Evolutionary conservation across 2,329 filamentous ascomycete species (phyloP).

Genomic region (Fonsecaea multimorphosa): DNA sequence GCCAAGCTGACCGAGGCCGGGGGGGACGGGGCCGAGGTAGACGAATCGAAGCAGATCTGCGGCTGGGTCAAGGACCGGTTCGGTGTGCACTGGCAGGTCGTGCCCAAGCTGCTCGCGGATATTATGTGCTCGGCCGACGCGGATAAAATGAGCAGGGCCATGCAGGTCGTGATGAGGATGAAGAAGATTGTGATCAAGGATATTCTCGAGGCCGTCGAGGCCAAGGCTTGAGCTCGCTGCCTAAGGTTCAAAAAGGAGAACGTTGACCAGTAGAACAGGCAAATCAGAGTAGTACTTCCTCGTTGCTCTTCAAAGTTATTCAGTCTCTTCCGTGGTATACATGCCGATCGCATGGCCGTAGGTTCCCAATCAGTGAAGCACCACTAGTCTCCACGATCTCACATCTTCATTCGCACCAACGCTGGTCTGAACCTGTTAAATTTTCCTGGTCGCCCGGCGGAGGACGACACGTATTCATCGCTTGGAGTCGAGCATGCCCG

Average conservation of each 20-base stretch:
- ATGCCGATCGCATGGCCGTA: not conserved
- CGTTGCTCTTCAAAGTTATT: not conserved
- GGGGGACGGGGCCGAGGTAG: slow-evolving; percentile 43
- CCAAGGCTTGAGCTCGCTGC: slow-evolving; percentile 11
- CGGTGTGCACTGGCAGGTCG: slow-evolving; percentile 57
- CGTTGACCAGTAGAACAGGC: not conserved
- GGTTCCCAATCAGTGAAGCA: not conserved
- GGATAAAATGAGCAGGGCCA: slow-evolving; percentile 43
- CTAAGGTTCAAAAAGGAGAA: not conserved
- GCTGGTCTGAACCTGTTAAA: no score
- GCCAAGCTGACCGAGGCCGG: slow-evolving; percentile 48
- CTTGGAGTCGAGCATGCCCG: no score
- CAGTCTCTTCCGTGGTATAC: not conserved
- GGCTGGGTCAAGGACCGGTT: slow-evolving; percentile 57
- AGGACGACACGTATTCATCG: no score
- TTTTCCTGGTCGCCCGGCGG: no score
- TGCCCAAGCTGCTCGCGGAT: slow-evolving; percentile 48
- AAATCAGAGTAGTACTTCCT: not conserved
- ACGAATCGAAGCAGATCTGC: slow-evolving; percentile 47
- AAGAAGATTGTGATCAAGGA: slow-evolving; percentile 53
- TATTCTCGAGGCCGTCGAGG: slow-evolving; percentile 48
- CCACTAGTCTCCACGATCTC: not conserved
- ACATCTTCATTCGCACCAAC: no score
- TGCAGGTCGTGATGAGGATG: slow-evolving; percentile 51
- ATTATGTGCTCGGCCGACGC: slow-evolving; percentile 46